Evolutionary conservation across 148 eudicot genomes (phyloP).

Genomic region (Vaccinium vitisidaea): DNA sequence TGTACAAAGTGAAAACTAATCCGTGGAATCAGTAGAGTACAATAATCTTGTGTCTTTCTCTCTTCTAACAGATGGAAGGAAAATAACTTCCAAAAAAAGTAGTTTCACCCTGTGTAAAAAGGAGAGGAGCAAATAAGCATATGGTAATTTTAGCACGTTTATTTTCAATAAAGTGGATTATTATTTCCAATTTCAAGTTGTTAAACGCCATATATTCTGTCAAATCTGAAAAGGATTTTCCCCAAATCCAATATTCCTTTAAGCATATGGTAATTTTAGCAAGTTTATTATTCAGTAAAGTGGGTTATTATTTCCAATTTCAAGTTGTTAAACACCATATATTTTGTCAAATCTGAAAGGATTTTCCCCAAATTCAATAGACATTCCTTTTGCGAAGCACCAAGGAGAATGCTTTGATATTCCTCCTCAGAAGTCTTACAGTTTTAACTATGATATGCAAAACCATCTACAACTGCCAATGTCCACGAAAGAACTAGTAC

Average conservation of each 20-base stretch:
- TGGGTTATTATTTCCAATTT: neutral
- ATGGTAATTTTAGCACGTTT: too few species aligned
- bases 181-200: neutral
- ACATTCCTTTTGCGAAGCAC: neutral
- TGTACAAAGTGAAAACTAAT: too few species aligned
- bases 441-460: neutral
- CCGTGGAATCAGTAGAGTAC: too few species aligned
- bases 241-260: neutral
- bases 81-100: neutral
- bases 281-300: too few species aligned
- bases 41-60: too few species aligned
- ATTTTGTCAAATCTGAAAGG: neutral
- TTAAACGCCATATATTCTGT: neutral
- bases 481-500: too few species aligned
- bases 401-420: too few species aligned
- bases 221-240: neutral
- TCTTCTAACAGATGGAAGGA: too few species aligned
- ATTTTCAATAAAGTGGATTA: too few species aligned
- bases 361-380: neutral
- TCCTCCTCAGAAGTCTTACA: too few species aligned
- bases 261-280: too few species aligned
- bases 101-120: neutral
- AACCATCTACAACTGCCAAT: neutral
- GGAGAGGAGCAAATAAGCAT: too few species aligned
- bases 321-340: neutral